Percentiles rank a stretch among this genome's conserved stretches.
Conservation (phyloP, 148 eudicot species). For the Cornus kousa region DNA sequence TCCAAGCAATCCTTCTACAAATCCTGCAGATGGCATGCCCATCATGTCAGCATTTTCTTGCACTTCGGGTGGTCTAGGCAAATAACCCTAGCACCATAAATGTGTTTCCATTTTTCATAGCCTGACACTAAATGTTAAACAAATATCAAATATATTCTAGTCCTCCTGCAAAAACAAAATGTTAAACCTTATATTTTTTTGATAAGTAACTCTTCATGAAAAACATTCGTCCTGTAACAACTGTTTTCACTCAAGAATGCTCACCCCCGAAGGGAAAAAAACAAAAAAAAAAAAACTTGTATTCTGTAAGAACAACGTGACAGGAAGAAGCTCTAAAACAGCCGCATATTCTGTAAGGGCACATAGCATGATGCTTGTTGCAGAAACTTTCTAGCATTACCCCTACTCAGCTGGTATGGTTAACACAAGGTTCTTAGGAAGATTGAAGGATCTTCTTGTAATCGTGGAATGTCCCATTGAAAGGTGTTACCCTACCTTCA, state of each 20-base stretch:
- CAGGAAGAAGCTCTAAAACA: too few species aligned
- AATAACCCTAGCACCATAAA: neutral
- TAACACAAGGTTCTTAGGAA: conserved; percentile 16
- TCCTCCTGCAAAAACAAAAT: neutral
- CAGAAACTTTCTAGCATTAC: neutral
- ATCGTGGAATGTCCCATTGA: conserved; percentile 85
- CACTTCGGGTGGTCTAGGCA: too few species aligned
- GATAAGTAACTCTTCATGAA: neutral
- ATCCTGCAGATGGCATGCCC: too few species aligned
- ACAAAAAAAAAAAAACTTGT: too few species aligned
- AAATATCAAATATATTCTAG: too few species aligned
- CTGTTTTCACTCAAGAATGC: too few species aligned
- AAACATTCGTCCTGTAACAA: neutral
- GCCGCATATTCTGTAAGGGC: neutral
- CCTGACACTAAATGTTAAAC: neutral
- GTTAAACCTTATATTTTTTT: too few species aligned
- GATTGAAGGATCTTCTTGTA: conserved; percentile 89
- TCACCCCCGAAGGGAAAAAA: too few species aligned
- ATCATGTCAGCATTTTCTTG: too few species aligned
- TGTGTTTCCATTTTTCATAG: neutral
- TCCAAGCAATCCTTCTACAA: too few species aligned
- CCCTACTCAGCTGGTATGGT: neutral
- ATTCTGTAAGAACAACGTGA: too few species aligned
- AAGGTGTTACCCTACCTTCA: conserved; percentile 72
- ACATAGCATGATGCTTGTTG: neutral